Evolutionary conservation across 805 yeast species (phyloP), one percentile per base, ranked within the genome.

Genomic region (Spathaspora passalidarum): DNA sequence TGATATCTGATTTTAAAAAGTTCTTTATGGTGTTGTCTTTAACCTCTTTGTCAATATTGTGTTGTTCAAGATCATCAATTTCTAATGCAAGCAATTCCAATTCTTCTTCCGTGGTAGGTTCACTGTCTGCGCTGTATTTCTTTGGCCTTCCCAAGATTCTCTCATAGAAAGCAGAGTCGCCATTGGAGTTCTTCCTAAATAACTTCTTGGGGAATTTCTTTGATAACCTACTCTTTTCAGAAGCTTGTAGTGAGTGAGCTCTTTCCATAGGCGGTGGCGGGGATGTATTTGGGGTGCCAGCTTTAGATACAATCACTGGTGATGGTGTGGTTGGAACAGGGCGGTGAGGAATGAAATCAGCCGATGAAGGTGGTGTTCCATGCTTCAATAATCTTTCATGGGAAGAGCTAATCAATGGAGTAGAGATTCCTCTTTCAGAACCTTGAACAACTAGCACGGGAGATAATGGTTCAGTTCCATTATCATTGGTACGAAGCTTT

Each of bases 261-360:
- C 13, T 13, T 10, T 29, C 34, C 14, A 13, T 6, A 29, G 16
- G 34, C 14, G 34, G 14, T 29, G 13, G 29, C 13, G 29, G 29
- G 13, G 34, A 13, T n/a, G 17, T 29, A 13, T n/a, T 29, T 11
- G 16, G 17, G 3, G 34, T 29, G 13, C 34, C 34, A 29, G 14
- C 34, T 17, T 29, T 29, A 17, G 34, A 29, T 8, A 29, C 16
- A 3, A 29, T 11, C 34, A 29, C 34, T 2, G 14, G 34, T 14
- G 34, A 8, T 26, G 42, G 34, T 14, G 35, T 19, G 13, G 2
- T 13, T 9, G 42, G 42, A 7, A 23, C 43, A 3, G 43, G 43
- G 19, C 43, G 18, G 4, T 22, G 14, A 26, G 43, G 43, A 6
- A 40, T 40, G n/a, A 29, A 39, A 39, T 17, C 18, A 16, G n/a